Evolutionary conservation across 345 rosid genomes (phyloP), one percentile per base, ranked within the genome.

Genomic region (Citrus unshiu): DNA sequence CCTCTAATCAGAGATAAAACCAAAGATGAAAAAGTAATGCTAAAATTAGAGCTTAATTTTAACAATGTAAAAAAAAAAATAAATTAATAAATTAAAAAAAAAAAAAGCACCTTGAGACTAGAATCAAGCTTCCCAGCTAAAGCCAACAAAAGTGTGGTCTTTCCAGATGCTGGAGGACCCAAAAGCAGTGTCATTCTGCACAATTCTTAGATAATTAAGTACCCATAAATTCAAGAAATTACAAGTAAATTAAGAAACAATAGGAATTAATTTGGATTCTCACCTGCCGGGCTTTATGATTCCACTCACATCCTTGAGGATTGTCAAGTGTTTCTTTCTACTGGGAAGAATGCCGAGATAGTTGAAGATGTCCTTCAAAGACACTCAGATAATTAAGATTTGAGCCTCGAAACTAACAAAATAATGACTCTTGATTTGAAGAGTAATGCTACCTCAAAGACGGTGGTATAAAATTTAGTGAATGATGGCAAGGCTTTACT

Each of bases 91-190:
- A 34, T 34, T 34, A 8, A 39, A 30, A 30, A 30, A 8, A 12
- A 40, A 9, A 9, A 40, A 40, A 2, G 19, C 57, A 54, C 58
- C 58, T 89, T 87, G 7, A 92, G 89, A n/a, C 71, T 70, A 2
- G 78, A 62, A 82, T 88, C 93, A 77, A 93, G 98, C 86, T 86
- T 91, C 63, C 93, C 93, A 25, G 94, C 93, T 78, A 93, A 82
- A 51, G 97, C 93, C 84, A 91, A 82, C 82, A 93, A 67, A 6
- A 93, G 93, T 0, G 94, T 88, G 9, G 95, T 93, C 84, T 93
- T 93, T 7, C 97, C 97, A 58, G 97, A 90, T 65, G 89, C 78
- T 57, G 95, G 95, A 76, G 97, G 97, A 65, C 97, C 97, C 85
- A 93, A 80, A 64, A 93, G 94, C 86, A 93, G 69, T 59, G 95